Conservation (phyloP, 441 rosid genomes). For the Geranium incanum region DNA sequence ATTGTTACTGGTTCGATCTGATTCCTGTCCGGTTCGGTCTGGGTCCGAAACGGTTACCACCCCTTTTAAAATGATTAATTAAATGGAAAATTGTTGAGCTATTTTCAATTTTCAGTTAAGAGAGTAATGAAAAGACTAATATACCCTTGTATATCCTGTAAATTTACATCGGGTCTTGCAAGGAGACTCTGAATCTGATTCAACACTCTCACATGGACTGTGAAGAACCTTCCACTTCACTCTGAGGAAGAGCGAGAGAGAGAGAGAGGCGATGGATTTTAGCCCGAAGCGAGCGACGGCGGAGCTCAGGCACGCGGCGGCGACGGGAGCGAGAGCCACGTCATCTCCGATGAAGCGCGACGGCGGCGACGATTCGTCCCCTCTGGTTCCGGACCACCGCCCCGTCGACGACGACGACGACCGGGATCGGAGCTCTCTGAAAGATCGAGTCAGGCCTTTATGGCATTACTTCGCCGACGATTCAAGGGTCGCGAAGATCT, state of each 20-base stretch:
- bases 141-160: not conserved
- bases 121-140: not conserved
- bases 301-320: slow-evolving; percentile 91
- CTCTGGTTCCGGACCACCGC: not conserved
- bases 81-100: not conserved
- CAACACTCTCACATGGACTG: not conserved
- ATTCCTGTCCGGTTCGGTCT: no score
- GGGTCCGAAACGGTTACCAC: no score
- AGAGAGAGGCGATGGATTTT: slow-evolving; percentile 44
- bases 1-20: no score
- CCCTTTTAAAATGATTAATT: no score
- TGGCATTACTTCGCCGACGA: not conserved
- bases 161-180: not conserved
- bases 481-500: not conserved
- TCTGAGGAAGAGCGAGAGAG: not conserved
- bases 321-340: slow-evolving; percentile 66
- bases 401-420: not conserved
- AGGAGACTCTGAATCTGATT: not conserved
- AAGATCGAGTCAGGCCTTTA: not conserved
- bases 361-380: not conserved
- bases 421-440: not conserved
- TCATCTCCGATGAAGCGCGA: slow-evolving; percentile 18
- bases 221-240: not conserved
- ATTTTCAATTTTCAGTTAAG: no score
- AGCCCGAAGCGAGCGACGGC: slow-evolving; percentile 85